Evolutionary conservation across 495 filamentous ascomycete genomes (phyloP), one percentile per base, ranked within the genome.

Genomic region (Pyrenula aspistea): DNA sequence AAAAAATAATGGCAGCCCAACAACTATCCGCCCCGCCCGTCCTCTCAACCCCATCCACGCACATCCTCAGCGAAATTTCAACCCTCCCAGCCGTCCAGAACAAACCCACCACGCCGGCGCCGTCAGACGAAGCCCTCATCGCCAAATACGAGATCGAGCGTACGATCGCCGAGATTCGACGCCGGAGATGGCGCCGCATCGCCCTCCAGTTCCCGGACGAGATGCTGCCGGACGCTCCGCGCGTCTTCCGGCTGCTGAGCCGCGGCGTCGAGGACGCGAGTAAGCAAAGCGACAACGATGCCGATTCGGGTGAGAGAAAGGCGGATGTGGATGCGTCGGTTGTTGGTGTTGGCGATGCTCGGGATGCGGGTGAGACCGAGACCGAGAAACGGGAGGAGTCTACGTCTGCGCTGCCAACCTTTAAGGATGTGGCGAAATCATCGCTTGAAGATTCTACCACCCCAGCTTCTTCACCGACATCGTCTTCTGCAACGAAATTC

Each of bases 161-260:
- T 55, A 96, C 93, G 0, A 77, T 91, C 53, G 66, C 73, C 19
- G 88, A 95, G 65, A 85, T 98, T 24, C 71, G 73, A 24, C 67
- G 78, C 52, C 83, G 83, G 53, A 77, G 75, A 65, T 95, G 89
- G 75, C 80, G 71, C 55, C 80, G 86, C 48, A 82, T 97, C 52
- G 93, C 89, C 10, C 74, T 99, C 1, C 93, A 99, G 62, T 96
- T 99, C 63, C 94, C 93, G 11, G 93, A 99, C 72, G 76, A 82
- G 12, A 90, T 97, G 85, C 72, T 99, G 24, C 73, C 78, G 0
- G 91, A 97, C 79, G 89, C 86, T 10, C 87, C 89, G 11, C 75
- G 84, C 57, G 88, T 97, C 1, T 90, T 86, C 60, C 81, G 83
- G 50, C 68, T 80, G 11, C 72, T 98, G 53, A 75, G 72, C 25